These are phyloP conservation scores for Canavalia gladiata DNA, from an alignment of 306 rosid species.

Conservation along the genomic window DNA sequence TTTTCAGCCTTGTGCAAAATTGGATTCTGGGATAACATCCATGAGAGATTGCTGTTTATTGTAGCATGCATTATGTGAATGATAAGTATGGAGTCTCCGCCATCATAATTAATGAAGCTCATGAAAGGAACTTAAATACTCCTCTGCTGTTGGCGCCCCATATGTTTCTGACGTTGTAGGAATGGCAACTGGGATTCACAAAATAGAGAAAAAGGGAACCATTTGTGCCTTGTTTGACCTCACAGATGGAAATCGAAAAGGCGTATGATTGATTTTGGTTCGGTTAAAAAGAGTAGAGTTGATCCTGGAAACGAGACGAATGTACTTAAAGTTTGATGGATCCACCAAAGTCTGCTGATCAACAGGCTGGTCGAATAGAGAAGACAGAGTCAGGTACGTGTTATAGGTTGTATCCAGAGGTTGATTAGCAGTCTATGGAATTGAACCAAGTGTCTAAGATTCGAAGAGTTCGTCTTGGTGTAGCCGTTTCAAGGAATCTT, in stretches of 20 bases:
- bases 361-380: constrained; percentile 97
- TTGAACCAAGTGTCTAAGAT: constrained; percentile 93
- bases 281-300: constrained; percentile 81
- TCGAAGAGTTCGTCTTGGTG: constrained; percentile 95
- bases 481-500: constrained; percentile 89
- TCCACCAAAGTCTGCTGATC: constrained; percentile 91
- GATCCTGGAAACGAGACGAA: constrained; percentile 93
- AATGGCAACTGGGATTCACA: constrained; percentile 76
- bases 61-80: constrained; percentile 77
- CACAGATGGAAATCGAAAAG: constrained; percentile 97
- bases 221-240: constrained; percentile 91
- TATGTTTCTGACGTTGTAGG: constrained; percentile 75
- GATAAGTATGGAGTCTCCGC: constrained; percentile 74
- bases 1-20: constrained; percentile 60
- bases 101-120: constrained; percentile 93
- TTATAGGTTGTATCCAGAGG: constrained; percentile 83
- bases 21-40: constrained; percentile 69
- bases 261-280: constrained; percentile 92
- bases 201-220: constrained; percentile 74
- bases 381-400: constrained; percentile 94
- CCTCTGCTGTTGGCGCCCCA: constrained; percentile 87
- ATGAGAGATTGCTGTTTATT: constrained; percentile 92
- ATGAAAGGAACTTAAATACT: constrained; percentile 93
- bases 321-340: constrained; percentile 85
- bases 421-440: constrained; percentile 75